Evolutionary conservation across 495 filamentous ascomycete genomes (phyloP), one percentile per base, ranked within the genome.

Genomic region (Talaromyces thailandensis): DNA sequence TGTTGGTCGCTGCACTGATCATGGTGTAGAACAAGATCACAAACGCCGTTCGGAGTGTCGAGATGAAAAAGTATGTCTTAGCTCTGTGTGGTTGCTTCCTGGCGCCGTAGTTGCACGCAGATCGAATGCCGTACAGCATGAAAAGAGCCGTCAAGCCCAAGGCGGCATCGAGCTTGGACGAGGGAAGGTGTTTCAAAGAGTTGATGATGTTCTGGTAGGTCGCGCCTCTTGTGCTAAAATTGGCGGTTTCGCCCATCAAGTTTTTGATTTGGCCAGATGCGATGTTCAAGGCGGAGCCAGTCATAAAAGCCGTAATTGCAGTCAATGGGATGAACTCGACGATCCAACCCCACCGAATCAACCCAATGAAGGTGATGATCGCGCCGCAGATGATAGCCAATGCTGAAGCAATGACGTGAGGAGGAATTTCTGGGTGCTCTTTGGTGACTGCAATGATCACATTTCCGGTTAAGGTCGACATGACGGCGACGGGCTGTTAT

Each of bases 241-340:
- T 60, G 4, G 82, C 84, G 0, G 78, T 84, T 71, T 96, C 89
- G 8, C 95, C 94, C 79, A 99, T 87, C 79, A 99, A 70, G 8
- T 81, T 81, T 1, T 89, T 85, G 29, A 97, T 82, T 75, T 99
- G 94, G n/a, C 94, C 93, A 48, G 86, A 81, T 35, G 85, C 85
- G 70, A 99, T 99, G 68, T 85, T 96, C 72, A 99, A 76, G 26
- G 94, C 95, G 0, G 94, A 96, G 6, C 94, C 94, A 2, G 94
- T 98, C 93, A 99, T 98, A 83, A 96, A 98, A 3, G 94, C 92
- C 8, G 89, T 91, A 58, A 98, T 95, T 1, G 94, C 88, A 1
- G 91, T 85, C 31, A 98, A 82, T 1, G 94, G 88, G 71, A 98
- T 98, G 69, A 98, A 88, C 64, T 98, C 94, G 16, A 98, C 95